Evolutionary conservation across 2,329 filamentous ascomycete species (phyloP).

Genomic region (Talaromyces albobiverticillius): DNA sequence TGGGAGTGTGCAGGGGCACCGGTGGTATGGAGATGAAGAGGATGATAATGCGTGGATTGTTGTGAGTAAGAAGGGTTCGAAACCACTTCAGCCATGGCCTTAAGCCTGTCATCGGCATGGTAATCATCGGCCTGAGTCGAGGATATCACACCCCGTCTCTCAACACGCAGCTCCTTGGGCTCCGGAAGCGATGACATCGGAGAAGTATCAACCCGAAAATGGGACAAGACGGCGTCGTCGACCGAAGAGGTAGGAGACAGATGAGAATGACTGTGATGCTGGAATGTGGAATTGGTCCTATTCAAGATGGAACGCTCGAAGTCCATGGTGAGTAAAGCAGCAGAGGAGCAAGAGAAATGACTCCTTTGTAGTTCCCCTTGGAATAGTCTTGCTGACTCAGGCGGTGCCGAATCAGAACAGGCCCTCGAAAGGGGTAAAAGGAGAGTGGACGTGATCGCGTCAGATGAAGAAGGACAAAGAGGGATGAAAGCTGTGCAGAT

Average conservation of each 20-base stretch:
- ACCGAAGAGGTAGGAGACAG: not conserved
- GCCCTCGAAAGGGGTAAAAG: not conserved
- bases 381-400: not conserved
- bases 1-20: not conserved
- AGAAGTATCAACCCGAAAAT: not conserved
- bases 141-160: not conserved
- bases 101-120: slow-evolving; percentile 5
- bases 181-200: not conserved
- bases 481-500: not conserved
- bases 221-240: slow-evolving; percentile 4
- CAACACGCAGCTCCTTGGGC: not conserved
- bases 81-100: slow-evolving; percentile 9
- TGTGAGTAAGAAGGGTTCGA: slow-evolving; percentile 4
- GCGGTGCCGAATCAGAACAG: not conserved
- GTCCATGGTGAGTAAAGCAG: slow-evolving; percentile 4
- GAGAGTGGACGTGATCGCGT: not conserved
- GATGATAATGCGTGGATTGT: not conserved
- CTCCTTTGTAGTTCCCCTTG: not conserved
- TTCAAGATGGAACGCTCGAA: slow-evolving; percentile 8
- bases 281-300: slow-evolving; percentile 6
- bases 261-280: not conserved
- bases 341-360: not conserved
- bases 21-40: not conserved
- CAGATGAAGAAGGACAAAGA: not conserved
- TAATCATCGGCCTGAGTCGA: slow-evolving; percentile 1